Evolutionary conservation across 768 basidiomycete genomes (phyloP).

Genomic region (Sarcodon aspratus): DNA sequence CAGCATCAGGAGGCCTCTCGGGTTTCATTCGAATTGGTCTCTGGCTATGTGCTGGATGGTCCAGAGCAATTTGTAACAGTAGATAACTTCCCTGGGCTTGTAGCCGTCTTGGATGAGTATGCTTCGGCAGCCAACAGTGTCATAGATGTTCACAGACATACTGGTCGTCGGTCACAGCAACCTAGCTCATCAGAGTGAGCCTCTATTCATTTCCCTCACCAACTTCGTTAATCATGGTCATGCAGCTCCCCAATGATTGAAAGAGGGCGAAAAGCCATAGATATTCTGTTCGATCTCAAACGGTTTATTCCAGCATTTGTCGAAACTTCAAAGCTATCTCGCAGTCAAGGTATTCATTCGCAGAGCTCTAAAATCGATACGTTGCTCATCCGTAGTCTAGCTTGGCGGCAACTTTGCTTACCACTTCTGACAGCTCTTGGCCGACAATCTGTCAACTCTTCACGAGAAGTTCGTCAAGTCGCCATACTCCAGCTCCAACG

Average conservation of each 20-base stretch:
- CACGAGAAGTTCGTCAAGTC: conserved; percentile 70
- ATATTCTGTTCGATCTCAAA: conserved; percentile 66
- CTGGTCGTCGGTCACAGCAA: conserved; percentile 37
- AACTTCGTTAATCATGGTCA: neutral
- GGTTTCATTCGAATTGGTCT: conserved; percentile 72
- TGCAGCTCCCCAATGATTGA: conserved; percentile 65
- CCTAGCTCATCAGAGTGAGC: conserved; percentile 40
- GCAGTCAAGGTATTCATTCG: conserved; percentile 25
- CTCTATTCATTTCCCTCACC: neutral
- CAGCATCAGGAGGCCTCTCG: conserved; percentile 82
- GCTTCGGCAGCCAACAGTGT: conserved; percentile 60
- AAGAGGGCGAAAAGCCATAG: conserved; percentile 75
- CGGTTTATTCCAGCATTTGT: conserved; percentile 51
- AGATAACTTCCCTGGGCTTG: conserved; percentile 75
- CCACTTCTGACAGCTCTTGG: conserved; percentile 65
- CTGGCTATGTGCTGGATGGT: conserved; percentile 52
- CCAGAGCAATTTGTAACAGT: conserved; percentile 45
- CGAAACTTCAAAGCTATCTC: conserved; percentile 26
- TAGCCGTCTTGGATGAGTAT: conserved; percentile 81
- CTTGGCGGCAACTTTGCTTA: conserved; percentile 69
- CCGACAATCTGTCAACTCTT: conserved; percentile 73
- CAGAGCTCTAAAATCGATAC: too few relatives aligned
- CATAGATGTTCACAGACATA: conserved; percentile 45
- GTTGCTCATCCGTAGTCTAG: conserved; percentile 21
- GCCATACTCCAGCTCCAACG: conserved; percentile 41